phyloP scores from a whole-genome alignment of 2,329 filamentous ascomycete species.

The Aspergillus fumigatus region DNA sequence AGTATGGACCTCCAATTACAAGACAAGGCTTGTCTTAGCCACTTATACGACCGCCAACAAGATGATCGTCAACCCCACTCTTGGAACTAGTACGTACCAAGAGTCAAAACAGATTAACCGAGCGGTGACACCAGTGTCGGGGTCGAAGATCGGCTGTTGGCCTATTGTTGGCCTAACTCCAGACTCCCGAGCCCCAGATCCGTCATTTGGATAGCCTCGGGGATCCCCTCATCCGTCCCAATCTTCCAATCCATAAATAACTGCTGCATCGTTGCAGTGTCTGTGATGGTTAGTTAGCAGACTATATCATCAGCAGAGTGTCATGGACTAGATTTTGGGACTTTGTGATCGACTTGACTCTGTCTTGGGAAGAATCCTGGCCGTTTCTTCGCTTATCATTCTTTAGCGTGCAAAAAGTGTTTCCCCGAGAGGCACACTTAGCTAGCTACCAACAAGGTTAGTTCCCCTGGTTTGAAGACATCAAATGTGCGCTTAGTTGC shows the following conservation, averaged over 20 bases:
- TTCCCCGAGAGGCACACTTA: neutral
- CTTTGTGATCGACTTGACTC: neutral
- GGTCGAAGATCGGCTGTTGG: constrained; percentile 13
- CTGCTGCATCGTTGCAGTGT: neutral
- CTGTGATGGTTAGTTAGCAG: neutral
- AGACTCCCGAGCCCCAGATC: constrained; percentile 21
- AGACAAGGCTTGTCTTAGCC: neutral
- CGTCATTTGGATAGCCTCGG: constrained; percentile 22
- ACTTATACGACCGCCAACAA: neutral
- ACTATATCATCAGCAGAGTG: neutral
- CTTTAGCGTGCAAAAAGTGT: neutral
- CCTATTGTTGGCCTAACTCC: constrained; percentile 8
- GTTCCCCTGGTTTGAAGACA: neutral
- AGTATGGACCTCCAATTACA: neutral
- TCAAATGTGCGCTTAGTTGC: neutral
- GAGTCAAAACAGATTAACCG: constrained; percentile 5
- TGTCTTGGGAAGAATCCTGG: too few species aligned
- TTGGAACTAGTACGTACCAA: neutral
- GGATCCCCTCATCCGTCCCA: constrained; percentile 2
- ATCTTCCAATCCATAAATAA: constrained; percentile 13
- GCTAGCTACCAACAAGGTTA: neutral
- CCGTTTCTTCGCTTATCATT: neutral
- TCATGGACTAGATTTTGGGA: neutral
- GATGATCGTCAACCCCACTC: neutral
- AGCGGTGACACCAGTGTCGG: constrained; percentile 8